phyloP scores from a whole-genome alignment of 257 asterid genomes.

The Cinchona pubescens region DNA sequence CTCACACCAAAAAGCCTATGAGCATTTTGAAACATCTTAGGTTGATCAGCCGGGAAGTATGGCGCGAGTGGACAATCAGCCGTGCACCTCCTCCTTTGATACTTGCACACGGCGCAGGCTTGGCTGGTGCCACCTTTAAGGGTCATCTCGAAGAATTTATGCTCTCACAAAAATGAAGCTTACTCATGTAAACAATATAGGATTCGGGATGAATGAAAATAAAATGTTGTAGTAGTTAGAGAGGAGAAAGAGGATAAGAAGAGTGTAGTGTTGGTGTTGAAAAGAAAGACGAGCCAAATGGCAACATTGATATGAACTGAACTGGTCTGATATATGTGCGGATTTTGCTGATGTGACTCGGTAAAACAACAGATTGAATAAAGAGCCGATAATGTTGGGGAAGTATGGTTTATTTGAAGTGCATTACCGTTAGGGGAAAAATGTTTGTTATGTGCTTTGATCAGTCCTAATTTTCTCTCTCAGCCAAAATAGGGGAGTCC shows the following conservation, averaged over 20 bases:
- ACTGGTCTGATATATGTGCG: constrained; percentile 27
- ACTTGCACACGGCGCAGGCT: constrained; percentile 94
- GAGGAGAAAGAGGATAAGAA: neutral
- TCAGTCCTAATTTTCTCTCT: constrained; percentile 24
- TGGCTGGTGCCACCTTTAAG: constrained; percentile 88
- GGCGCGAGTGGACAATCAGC: constrained; percentile 82
- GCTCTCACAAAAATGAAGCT: constrained; percentile 13
- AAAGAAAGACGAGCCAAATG: constrained; percentile 22
- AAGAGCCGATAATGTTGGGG: constrained; percentile 42
- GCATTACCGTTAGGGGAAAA: constrained; percentile 27
- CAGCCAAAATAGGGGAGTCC: constrained; percentile 21
- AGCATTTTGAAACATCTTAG: constrained; percentile 63
- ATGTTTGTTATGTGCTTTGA: constrained; percentile 11
- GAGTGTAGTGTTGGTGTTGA: neutral
- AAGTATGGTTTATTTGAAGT: constrained; percentile 26
- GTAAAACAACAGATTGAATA: constrained; percentile 37
- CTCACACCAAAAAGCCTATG: constrained; percentile 81
- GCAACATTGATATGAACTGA: constrained; percentile 21
- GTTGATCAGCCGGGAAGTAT: constrained; percentile 82
- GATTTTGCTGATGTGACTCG: constrained; percentile 39
- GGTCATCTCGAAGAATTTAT: constrained; percentile 42
- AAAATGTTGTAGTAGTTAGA: neutral
- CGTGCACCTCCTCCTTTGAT: constrained; percentile 70
- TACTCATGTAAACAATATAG: neutral
- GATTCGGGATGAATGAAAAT: neutral